Evolutionary conservation across 2,329 filamentous ascomycete genomes (phyloP).

Genomic region (Pseudogymnoascus sp.): DNA sequence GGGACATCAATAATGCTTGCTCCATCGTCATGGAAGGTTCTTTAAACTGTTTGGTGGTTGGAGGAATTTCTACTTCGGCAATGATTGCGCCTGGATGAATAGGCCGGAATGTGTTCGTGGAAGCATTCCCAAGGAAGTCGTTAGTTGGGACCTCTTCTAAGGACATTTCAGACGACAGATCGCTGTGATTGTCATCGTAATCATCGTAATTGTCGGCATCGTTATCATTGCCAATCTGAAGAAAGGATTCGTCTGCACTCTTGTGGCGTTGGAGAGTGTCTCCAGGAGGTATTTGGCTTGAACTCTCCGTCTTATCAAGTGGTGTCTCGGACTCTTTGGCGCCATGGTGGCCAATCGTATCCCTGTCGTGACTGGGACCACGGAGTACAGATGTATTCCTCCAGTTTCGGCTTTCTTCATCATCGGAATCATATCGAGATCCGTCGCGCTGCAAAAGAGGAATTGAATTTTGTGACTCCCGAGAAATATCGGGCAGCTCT

Average conservation of each 20-base stretch:
- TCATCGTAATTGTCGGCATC: conserved; percentile 13
- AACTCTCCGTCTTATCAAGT: conserved; percentile 46
- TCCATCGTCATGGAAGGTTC: conserved; percentile 43
- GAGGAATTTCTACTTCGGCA: conserved; percentile 23
- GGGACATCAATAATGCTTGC: conserved; percentile 40
- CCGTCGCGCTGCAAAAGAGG: conserved; percentile 66
- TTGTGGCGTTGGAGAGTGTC: conserved; percentile 16
- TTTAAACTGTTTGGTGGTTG: conserved; percentile 23
- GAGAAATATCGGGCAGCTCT: conserved; percentile 54
- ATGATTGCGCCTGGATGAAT: conserved; percentile 21
- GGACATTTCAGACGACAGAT: conserved; percentile 58
- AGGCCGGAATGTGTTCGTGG: conserved; percentile 29
- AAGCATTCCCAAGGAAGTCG: conserved; percentile 24
- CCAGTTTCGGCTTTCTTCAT: conserved; percentile 41
- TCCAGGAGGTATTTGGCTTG: conserved; percentile 26
- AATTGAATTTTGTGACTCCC: conserved; percentile 68
- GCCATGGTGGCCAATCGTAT: conserved; percentile 20
- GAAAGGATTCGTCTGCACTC: conserved; percentile 30
- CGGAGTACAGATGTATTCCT: conserved; percentile 48
- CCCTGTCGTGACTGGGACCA: conserved; percentile 37
- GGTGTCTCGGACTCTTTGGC: conserved; percentile 35
- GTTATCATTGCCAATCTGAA: conserved; percentile 17
- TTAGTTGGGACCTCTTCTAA: conserved; percentile 36
- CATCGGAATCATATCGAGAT: conserved; percentile 43
- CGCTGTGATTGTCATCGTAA: conserved; percentile 36